Percentiles rank a stretch among this genome's conserved stretches.
Conservation (phyloP, 2,329 filamentous ascomycete genomes). For the Sarocladium oryzae region DNA sequence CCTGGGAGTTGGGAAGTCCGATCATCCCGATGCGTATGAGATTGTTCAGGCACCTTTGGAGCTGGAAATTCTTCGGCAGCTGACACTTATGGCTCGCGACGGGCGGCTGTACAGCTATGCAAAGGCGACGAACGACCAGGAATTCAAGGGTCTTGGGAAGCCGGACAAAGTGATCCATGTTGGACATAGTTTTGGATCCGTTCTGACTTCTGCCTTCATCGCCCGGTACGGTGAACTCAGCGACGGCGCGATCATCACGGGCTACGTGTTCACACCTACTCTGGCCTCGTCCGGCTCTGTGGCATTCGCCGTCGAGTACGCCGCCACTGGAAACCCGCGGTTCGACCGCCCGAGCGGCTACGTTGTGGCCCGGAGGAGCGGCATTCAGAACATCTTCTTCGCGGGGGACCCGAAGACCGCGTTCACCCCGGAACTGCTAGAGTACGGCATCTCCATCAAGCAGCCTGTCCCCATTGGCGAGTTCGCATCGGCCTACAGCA, state of each 20-base stretch:
- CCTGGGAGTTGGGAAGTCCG: constrained; percentile 46
- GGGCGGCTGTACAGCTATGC: constrained; percentile 21
- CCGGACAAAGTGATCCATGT: constrained; percentile 42
- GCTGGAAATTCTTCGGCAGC: constrained; percentile 27
- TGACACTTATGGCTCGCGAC: constrained; percentile 29
- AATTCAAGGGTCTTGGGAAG: background rate
- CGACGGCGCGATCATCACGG: constrained; percentile 49
- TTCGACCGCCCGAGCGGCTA: constrained; percentile 17
- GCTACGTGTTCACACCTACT: constrained; percentile 30
- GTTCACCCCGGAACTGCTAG: constrained; percentile 23
- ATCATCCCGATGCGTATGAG: constrained; percentile 30
- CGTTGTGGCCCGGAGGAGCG: constrained; percentile 17
- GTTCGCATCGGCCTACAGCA: constrained; percentile 17
- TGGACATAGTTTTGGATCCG: constrained; percentile 51
- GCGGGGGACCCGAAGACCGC: constrained; percentile 14
- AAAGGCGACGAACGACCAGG: background rate
- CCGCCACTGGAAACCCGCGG: constrained; percentile 15
- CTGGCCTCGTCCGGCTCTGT: constrained; percentile 14
- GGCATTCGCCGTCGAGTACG: constrained; percentile 16
- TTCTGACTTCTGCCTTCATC: constrained; percentile 44
- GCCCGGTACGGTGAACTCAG: constrained; percentile 40
- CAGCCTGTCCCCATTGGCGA: constrained; percentile 26
- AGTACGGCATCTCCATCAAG: constrained; percentile 24
- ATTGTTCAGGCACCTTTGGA: constrained; percentile 32
- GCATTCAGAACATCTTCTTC: constrained; percentile 28